A percentile compares a stretch with the other conserved stretches of the same genome.
phyloP scores from a whole-genome alignment of 129 eudicot species.

The Logfia minima region DNA sequence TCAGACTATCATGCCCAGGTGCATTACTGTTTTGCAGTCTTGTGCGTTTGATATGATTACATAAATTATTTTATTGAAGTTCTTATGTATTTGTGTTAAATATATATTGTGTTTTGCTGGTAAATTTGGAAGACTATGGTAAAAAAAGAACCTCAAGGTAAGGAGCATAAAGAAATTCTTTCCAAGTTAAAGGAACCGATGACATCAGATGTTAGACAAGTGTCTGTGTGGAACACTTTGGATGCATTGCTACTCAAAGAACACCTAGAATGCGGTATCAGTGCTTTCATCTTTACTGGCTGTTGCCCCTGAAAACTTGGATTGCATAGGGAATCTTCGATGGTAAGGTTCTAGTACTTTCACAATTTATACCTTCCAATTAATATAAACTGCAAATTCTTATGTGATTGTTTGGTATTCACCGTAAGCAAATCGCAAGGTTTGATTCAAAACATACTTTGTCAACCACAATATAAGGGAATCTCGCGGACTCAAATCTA shows the following conservation, averaged over 20 bases:
- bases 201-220: slow-evolving; percentile 76
- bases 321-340: slow-evolving; percentile 91
- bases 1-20: slow-evolving; percentile 97
- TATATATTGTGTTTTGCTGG: slow-evolving; percentile 74
- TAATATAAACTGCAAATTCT: no score
- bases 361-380: no score
- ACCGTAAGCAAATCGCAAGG: no score
- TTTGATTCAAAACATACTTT: no score
- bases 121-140: slow-evolving; percentile 63
- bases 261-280: slow-evolving; percentile 88
- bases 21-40: slow-evolving; percentile 1
- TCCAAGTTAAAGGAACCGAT: slow-evolving; percentile 64
- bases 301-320: slow-evolving; percentile 80
- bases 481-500: no score
- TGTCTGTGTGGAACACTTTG: slow-evolving; percentile 89
- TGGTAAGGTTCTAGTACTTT: slow-evolving; percentile 55
- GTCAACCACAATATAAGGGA: no score
- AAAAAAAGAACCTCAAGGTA: slow-evolving; percentile 63
- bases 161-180: slow-evolving; percentile 73
- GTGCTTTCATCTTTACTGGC: slow-evolving; percentile 68
- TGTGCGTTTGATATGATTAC: not conserved
- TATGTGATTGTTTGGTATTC: no score
- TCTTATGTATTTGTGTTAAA: slow-evolving; percentile 7
- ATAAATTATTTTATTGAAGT: not conserved
- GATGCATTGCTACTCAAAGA: slow-evolving; percentile 79